Percentiles rank a stretch among this genome's conserved stretches.
Conservation (phyloP, 495 filamentous ascomycete species). For the Gamarada debralockiae region DNA sequence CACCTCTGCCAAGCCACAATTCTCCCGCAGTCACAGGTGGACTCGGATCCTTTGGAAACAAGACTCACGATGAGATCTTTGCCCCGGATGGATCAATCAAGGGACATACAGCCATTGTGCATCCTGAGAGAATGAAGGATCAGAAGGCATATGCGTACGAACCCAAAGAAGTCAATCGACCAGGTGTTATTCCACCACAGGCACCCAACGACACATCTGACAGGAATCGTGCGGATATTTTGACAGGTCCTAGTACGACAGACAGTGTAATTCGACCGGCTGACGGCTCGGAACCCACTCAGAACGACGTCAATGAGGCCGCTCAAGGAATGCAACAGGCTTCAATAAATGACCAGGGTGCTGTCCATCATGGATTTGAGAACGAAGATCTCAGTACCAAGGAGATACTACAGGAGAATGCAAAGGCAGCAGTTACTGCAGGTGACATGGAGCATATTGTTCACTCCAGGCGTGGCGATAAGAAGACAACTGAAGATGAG, state of each 20-base stretch:
- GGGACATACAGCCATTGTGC: slow-evolving; percentile 24
- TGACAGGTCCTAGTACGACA: slow-evolving; percentile 27
- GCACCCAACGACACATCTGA: slow-evolving; percentile 2
- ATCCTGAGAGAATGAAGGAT: slow-evolving; percentile 22
- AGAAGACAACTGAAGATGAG: neutral
- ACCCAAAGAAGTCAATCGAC: slow-evolving; percentile 12
- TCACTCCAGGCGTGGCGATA: slow-evolving; percentile 5
- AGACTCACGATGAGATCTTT: slow-evolving; percentile 24
- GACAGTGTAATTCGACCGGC: slow-evolving; percentile 21
- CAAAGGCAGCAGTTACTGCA: slow-evolving; percentile 9
- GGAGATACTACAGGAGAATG: slow-evolving; percentile 16
- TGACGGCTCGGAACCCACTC: neutral
- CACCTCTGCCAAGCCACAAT: slow-evolving; percentile 53
- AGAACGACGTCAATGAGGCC: neutral
- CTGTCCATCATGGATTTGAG: neutral
- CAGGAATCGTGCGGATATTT: slow-evolving; percentile 16
- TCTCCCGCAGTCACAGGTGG: slow-evolving; percentile 42
- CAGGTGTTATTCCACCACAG: slow-evolving; percentile 10
- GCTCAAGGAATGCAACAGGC: neutral
- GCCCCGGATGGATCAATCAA: slow-evolving; percentile 25
- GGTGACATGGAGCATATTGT: slow-evolving; percentile 17
- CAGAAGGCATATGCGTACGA: slow-evolving; percentile 21
- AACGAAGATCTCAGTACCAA: neutral
- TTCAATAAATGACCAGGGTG: neutral
- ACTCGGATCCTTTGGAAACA: slow-evolving; percentile 16